Base-by-base conservation (phyloP, 1,284 basidiomycete species). In the Schizophyllum commune region DNA sequence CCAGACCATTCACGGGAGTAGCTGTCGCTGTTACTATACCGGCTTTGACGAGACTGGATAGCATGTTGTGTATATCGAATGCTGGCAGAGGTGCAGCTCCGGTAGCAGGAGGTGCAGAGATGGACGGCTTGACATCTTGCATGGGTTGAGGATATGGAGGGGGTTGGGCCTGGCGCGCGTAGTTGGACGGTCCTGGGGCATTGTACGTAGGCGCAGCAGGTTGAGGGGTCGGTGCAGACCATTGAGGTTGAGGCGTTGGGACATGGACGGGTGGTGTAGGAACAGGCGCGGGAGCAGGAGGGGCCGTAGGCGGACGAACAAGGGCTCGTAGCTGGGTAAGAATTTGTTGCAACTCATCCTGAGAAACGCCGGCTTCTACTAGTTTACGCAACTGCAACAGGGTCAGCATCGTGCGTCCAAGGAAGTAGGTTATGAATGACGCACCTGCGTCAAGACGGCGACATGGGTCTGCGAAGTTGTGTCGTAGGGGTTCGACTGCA, bases 291-390 rank as follows among this genome's bases (percentile, higher is more conserved):
- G 73, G 70, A 51, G 68, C 59, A 20, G 76, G 69, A 52, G 78
- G 74, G 32, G 79, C 70, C 21, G 75, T 68, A 59, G 75, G 73
- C 62, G 78, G 73, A 58, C 83, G 81, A 27, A 85, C 80, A 19
- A 94, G 75, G 33, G 81, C 79, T 47, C 90, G 86, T 5, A 96
- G 73, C 69, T 94, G 92, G 34, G 76, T 73, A 0, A 94, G 79
- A 60, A 96, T 95, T 69, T 93, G 90, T 52, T 80, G 79, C 32
- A 96, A 78, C 69, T 96, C 91, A 27, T 85, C 83, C 67, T 89
- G 86, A 1, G 91, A 91, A 17, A 95, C 86, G 15, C 89, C 88
- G 1, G 85, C 82, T 68, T 91, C 86, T 0, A 94, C 89, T 34
- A 94, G 77, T 59, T 80, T 81, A 58, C 89, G 87, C 62, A 96